phyloP scores from a whole-genome alignment of 2,329 filamentous ascomycete species.

The Reticulascus tulasneorum region DNA sequence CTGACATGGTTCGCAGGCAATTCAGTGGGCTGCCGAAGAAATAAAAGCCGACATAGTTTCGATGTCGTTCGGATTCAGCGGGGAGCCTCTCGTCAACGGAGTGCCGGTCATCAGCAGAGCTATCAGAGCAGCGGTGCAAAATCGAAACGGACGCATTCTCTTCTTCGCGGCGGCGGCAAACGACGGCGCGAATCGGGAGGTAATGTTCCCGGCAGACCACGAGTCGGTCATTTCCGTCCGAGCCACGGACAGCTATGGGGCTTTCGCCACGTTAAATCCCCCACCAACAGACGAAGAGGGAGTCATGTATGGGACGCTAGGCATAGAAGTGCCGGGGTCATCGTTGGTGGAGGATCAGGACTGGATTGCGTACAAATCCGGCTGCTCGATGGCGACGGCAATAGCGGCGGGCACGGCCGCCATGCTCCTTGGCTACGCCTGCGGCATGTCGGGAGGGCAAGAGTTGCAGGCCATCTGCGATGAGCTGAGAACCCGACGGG shows the following conservation, averaged over 20 bases:
- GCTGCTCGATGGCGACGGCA: background rate
- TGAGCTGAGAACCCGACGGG: background rate
- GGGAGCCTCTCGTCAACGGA: no score
- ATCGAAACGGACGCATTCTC: background rate
- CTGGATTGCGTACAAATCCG: background rate
- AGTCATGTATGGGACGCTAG: background rate
- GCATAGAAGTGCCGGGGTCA: background rate
- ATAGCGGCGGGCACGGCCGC: background rate
- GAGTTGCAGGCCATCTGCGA: background rate
- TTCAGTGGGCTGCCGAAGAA: background rate
- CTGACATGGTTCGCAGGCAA: background rate
- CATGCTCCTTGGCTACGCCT: background rate
- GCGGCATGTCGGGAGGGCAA: background rate
- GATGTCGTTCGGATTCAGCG: background rate
- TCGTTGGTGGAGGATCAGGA: background rate
- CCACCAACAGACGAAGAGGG: background rate
- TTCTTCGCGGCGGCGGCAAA: background rate
- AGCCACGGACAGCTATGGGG: background rate
- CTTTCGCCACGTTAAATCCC: background rate
- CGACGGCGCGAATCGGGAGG: background rate
- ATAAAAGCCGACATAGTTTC: background rate
- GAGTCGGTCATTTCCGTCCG: background rate
- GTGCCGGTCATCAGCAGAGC: background rate
- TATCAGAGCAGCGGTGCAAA: background rate
- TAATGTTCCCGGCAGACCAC: constrained; percentile 1